Evolutionary conservation across 768 basidiomycete species (phyloP).

Genomic region (Collybiopsis luxurians): DNA sequence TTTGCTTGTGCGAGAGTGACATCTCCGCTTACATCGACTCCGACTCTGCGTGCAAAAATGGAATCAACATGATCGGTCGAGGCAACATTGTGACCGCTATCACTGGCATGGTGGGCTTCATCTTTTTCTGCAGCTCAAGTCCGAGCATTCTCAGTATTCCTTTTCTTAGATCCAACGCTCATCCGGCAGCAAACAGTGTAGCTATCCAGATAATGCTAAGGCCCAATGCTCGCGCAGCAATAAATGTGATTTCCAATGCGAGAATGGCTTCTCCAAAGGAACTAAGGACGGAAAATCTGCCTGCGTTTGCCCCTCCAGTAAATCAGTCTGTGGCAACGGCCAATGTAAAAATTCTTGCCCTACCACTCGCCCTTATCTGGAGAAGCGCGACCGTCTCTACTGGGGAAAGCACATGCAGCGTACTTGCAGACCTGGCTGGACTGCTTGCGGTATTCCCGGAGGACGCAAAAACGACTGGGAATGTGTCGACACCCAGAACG

Average conservation of each 20-base stretch:
- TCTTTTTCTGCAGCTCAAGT: no score
- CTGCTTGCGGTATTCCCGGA: slow-evolving; percentile 30
- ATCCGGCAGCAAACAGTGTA: slow-evolving; percentile 17
- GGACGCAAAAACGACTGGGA: slow-evolving; percentile 30
- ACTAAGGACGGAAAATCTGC: background rate
- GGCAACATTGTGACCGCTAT: no score
- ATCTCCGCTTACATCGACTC: no score
- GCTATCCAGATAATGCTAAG: slow-evolving; percentile 23
- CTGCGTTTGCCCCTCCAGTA: slow-evolving; percentile 25
- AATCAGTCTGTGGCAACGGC: slow-evolving; percentile 28
- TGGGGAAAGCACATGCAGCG: slow-evolving; percentile 18
- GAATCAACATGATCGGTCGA: no score
- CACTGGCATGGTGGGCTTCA: no score
- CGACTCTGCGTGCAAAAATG: no score
- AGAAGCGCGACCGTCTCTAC: slow-evolving; percentile 13
- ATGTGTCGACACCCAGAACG: slow-evolving; percentile 29
- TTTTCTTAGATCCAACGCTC: no score
- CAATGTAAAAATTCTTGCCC: slow-evolving; percentile 19
- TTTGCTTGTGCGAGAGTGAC: no score
- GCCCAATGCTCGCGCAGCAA: slow-evolving; percentile 19
- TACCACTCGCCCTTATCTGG: background rate
- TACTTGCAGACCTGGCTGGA: slow-evolving; percentile 24
- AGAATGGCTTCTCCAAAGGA: slow-evolving; percentile 18
- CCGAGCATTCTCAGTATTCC: no score
- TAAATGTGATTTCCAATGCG: slow-evolving; percentile 32